Base-by-base conservation (phyloP, 2,329 filamentous ascomycete genomes). In the Berkeleyomyces basicola region DNA sequence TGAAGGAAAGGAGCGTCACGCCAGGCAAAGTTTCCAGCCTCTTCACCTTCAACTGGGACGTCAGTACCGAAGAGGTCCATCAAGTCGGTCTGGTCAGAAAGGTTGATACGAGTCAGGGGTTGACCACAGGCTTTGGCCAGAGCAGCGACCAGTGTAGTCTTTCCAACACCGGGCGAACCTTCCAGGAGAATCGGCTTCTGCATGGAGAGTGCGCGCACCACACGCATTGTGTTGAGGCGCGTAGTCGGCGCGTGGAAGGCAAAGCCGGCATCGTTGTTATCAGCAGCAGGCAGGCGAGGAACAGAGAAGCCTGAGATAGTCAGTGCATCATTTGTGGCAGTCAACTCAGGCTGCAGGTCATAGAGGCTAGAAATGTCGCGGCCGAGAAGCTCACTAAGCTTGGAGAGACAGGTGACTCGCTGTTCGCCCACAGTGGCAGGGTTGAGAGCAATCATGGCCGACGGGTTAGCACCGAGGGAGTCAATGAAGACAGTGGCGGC, bases 61-160 rank as follows among this genome's bases (percentile, higher is more conserved):
- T 99, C 93, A 0, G 92, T 96, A 64, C 93, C 93, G 71, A 99
- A 99, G 0, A 99, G 77, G 71, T 99, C 93, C 81, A 97, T 96
- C 59, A 99, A 76, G 72, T 99, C 93, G 0, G 95, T 99, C 74
- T 99, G 93, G 68, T 99, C 93, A 0, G 93, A 97, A 65, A 99
- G 78, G 70, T 99, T 99, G 74, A 99, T 96, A 68, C 93, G 82
- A 0, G 90, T 96, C 66, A 99, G 75, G 6, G 88, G 86, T 66
- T 86, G 86, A 4, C 91, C 90, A 66, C 89, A 87, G 3, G 86
- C 84, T 67, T 82, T 81, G 1, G 95, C 88, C 55, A 99, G 77
- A 0, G 93, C 91, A 55, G 87, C 86, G 31, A 99, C 84, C 11
- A 99, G 79, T 1, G 92, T 95, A 0, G 93, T 99, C 76, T 99